phyloP scores from a whole-genome alignment of 83 land plant species.

The Thuja plicata region DNA sequence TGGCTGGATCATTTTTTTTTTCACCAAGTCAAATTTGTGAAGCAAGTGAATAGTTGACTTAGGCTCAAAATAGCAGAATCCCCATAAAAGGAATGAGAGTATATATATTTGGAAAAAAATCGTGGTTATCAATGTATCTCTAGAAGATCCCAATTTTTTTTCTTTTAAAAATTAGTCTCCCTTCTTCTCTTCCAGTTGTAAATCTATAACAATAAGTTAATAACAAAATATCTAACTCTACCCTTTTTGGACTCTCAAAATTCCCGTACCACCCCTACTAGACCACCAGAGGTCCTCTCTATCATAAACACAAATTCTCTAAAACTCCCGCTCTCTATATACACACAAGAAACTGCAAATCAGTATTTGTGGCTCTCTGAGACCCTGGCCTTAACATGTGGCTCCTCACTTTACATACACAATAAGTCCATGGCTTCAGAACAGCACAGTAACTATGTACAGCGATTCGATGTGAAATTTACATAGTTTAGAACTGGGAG shows the following conservation, averaged over 20 bases:
- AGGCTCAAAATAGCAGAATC: neutral
- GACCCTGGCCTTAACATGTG: neutral
- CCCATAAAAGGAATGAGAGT: neutral
- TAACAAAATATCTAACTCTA: neutral
- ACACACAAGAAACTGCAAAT: neutral
- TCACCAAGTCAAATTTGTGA: neutral
- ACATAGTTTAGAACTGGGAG: conserved; percentile 20
- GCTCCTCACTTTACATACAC: neutral
- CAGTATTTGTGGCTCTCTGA: neutral
- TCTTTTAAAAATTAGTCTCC: neutral
- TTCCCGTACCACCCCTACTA: neutral
- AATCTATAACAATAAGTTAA: neutral
- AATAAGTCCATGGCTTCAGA: neutral
- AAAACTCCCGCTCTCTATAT: neutral
- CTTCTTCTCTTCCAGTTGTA: neutral
- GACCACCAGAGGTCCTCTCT: neutral
- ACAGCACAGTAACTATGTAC: neutral
- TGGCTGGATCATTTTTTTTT: neutral
- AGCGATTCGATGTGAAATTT: neutral
- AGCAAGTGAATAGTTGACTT: neutral
- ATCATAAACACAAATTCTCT: neutral
- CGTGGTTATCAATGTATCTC: neutral
- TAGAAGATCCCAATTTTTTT: neutral
- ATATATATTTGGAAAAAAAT: neutral
- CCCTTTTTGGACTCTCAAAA: neutral